Percentiles rank a stretch among this genome's conserved stretches.
These are phyloP conservation scores for Volvox carteri DNA, from an alignment of 163 green algal species.

Conservation along the genomic window DNA sequence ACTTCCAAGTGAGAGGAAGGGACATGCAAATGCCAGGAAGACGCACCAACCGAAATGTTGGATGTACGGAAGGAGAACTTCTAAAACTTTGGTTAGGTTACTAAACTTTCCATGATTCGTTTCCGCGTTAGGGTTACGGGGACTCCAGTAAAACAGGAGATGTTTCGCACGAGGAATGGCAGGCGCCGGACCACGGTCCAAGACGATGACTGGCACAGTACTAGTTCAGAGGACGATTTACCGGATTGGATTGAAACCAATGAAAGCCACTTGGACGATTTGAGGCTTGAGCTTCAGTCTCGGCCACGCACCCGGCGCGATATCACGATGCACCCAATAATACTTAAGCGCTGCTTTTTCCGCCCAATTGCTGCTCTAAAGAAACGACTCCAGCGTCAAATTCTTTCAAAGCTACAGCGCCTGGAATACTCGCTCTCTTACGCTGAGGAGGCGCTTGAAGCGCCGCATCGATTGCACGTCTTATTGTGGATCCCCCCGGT, in stretches of 20 bases:
- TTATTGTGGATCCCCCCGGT: neutral
- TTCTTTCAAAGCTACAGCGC: neutral
- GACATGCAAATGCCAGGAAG: too few relatives aligned
- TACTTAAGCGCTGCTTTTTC: neutral
- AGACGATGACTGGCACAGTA: neutral
- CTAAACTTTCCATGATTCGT: too few relatives aligned
- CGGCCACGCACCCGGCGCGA: neutral
- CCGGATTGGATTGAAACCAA: conserved; percentile 32
- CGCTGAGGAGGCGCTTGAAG: conserved; percentile 19
- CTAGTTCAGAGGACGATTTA: neutral
- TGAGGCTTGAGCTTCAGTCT: neutral
- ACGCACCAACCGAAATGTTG: too few relatives aligned
- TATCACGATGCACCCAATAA: neutral
- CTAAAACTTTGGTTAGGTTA: too few relatives aligned
- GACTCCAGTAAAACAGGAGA: too few relatives aligned
- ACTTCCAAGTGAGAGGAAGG: too few relatives aligned
- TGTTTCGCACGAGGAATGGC: neutral
- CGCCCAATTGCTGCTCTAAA: neutral
- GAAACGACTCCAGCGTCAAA: neutral
- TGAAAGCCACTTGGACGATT: neutral
- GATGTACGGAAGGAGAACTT: too few relatives aligned
- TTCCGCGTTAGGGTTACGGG: too few relatives aligned
- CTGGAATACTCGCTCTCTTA: neutral
- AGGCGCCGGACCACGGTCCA: neutral
- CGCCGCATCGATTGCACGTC: neutral